phyloP scores from a whole-genome alignment of 441 rosid genomes.

The Erodium trifolium region DNA sequence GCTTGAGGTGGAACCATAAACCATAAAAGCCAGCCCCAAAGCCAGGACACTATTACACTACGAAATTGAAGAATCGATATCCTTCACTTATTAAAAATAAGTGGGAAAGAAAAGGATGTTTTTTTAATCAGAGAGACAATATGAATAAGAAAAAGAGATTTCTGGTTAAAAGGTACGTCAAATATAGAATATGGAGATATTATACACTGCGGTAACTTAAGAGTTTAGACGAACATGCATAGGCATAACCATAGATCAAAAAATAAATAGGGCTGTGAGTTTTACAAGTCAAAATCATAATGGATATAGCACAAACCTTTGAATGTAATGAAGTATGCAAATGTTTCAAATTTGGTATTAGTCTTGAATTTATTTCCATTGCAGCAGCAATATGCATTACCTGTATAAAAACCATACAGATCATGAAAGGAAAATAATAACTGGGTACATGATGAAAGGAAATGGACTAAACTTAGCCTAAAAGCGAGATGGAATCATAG shows the following conservation, averaged over 20 bases:
- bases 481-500: not conserved
- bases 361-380: constrained; percentile 68
- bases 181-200: not conserved
- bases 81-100: not conserved
- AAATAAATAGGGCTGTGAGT: not conserved
- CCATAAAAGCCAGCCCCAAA: not conserved
- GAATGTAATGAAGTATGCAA: constrained; percentile 54
- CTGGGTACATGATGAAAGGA: not conserved
- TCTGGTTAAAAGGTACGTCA: not conserved
- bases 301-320: constrained; percentile 40
- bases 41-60: not conserved
- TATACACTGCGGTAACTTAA: not conserved
- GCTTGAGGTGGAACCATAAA: not conserved
- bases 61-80: not conserved
- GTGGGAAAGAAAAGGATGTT: not conserved
- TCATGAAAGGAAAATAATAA: not conserved
- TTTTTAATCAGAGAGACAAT: not conserved
- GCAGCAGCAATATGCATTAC: constrained; percentile 99
- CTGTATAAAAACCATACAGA: constrained; percentile 27
- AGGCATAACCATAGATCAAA: not conserved
- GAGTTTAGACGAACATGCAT: not conserved
- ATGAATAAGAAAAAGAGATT: not conserved
- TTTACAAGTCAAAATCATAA: not conserved
- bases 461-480: not conserved
- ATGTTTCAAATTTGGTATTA: constrained; percentile 60